Percentiles rank a stretch among this genome's conserved stretches.
phyloP scores from a whole-genome alignment of 75 land plant genomes.

The Adiantum capillusveneris region DNA sequence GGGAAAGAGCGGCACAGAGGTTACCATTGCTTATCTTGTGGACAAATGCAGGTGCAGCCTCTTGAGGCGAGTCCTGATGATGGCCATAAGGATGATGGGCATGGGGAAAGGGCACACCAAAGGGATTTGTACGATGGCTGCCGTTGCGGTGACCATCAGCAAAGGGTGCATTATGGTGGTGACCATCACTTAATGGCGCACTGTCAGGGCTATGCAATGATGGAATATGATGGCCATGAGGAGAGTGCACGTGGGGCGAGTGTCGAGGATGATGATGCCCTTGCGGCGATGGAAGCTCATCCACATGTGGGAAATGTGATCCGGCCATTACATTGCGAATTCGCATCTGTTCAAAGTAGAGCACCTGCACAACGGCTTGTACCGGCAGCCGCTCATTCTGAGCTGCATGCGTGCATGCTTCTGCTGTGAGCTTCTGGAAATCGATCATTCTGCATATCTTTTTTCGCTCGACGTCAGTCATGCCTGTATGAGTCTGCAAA shows the following conservation, averaged over 20 bases:
- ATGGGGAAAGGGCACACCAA: too few species aligned
- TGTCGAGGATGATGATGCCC: too few species aligned
- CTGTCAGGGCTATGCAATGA: constrained; percentile 2
- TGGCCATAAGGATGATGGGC: too few species aligned
- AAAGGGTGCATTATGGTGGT: background rate
- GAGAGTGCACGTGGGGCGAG: too few species aligned
- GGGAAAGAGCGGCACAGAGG: constrained; percentile 78
- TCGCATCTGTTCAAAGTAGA: constrained; percentile 89
- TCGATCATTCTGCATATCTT: constrained; percentile 89
- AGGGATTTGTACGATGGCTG: constrained; percentile 23
- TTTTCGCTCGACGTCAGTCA: constrained; percentile 78
- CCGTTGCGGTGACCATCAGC: too few species aligned
- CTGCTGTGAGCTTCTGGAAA: constrained; percentile 75
- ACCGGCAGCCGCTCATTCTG: constrained; percentile 96
- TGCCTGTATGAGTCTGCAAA: constrained; percentile 69
- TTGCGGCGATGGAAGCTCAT: background rate
- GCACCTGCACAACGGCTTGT: constrained; percentile 71
- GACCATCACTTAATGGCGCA: background rate
- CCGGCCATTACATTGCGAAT: constrained; percentile 56
- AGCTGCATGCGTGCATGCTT: constrained; percentile 86
- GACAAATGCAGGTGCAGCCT: background rate
- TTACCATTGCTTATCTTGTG: constrained; percentile 21
- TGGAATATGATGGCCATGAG: background rate
- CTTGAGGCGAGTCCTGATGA: too few species aligned
- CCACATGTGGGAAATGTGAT: constrained; percentile 15